Evolutionary conservation across 1,284 basidiomycete genomes (phyloP).

Genomic region (Sanghuangporus weigelae): DNA sequence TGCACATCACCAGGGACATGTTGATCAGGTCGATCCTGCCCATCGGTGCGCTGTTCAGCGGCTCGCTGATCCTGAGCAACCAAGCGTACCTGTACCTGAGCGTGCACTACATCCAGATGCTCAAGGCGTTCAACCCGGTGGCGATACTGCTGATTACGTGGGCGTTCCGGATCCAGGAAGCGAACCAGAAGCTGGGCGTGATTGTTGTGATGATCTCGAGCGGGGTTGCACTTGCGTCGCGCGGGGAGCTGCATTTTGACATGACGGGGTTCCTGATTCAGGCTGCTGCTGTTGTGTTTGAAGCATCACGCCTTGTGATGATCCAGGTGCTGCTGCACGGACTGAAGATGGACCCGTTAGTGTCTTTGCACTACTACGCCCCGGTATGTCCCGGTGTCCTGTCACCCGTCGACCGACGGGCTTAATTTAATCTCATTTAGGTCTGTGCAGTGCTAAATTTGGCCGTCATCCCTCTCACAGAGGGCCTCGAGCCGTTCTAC

Average conservation of each 20-base stretch:
- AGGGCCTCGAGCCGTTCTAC: constrained; percentile 86
- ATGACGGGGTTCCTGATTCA: constrained; percentile 84
- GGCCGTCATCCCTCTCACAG: constrained; percentile 79
- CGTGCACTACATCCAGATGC: constrained; percentile 96
- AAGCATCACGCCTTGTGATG: constrained; percentile 91
- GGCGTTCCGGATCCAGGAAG: constrained; percentile 84
- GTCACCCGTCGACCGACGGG: no score
- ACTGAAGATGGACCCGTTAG: constrained; percentile 95
- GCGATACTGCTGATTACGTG: constrained; percentile 95
- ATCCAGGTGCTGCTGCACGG: constrained; percentile 95
- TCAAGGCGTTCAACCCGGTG: constrained; percentile 98
- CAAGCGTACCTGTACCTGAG: constrained; percentile 91
- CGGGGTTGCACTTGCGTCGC: constrained; percentile 86
- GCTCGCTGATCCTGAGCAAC: constrained; percentile 88
- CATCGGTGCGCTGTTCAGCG: constrained; percentile 90
- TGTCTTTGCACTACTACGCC: constrained; percentile 94
- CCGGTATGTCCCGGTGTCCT: constrained; percentile 56
- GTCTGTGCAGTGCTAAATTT: constrained; percentile 91
- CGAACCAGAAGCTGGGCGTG: constrained; percentile 71
- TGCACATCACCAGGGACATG: constrained; percentile 79
- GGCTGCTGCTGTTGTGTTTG: constrained; percentile 80
- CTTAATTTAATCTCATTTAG: constrained; percentile 23
- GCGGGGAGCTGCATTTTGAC: constrained; percentile 85
- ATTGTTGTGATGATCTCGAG: constrained; percentile 92
- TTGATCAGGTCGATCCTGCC: constrained; percentile 89